Evolutionary conservation across 1,284 basidiomycete genomes (phyloP), one percentile per base, ranked within the genome.

Genomic region (Erythrobasidium hasegawianum): DNA sequence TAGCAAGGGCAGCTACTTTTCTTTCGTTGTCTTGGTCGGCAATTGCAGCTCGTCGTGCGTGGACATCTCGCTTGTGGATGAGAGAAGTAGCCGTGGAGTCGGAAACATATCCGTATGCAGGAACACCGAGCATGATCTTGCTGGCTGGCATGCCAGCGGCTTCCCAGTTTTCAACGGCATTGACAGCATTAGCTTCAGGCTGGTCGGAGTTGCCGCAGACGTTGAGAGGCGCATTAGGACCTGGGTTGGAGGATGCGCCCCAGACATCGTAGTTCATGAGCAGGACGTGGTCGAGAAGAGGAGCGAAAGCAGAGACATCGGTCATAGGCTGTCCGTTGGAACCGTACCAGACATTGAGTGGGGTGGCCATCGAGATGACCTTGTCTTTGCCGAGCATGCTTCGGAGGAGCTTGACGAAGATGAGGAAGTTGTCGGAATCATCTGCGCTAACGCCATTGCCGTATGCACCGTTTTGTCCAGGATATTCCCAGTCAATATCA

Each of bases 401-500:
- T 41, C 87, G 83, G 38, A 95, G 82, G 27, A 83, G 78, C 68
- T 82, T 78, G 40, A 95, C 81, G 79, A 94, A 90, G 33, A 78
- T 71, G 64, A 94, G 82, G 77, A 86, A 87, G 77, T 93, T 88
- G 26, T 79, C 79, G 1, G 85, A 82, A 78, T 96, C 92, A 53
- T 77, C 68, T 0, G 80, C 68, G 56, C 80, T 81, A 18, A 64
- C 59, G 67, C 86, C 80, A 76, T 93, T 94, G 14, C 83, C 84
- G 3, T 73, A 72, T 13, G 81, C 79, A 20, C 87, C 89, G 39
- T 73, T 68, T 62, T 82, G 82, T 40, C 86, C 89, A 43, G 92
- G 92, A 40, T 53, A 72, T 41, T 93, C 91, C 91, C 90, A 94
- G 77, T 95, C 91, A 72, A 94, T 85, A 76, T 94, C 90, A 73